Conservation (phyloP, 495 filamentous ascomycete species). For the Halenospora varia region DNA sequence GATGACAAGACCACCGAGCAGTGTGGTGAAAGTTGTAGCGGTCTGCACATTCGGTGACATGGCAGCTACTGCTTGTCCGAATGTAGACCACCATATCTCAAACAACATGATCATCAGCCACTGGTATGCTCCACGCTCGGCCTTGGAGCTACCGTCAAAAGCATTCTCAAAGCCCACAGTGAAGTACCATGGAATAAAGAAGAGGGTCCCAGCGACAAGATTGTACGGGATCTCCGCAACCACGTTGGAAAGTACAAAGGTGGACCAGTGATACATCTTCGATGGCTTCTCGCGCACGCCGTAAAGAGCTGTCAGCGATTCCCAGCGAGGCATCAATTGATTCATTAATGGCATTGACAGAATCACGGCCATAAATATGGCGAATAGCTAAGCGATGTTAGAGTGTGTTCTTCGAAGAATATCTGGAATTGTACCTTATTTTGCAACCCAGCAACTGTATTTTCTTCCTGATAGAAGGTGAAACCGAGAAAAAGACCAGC, state of each 20-base stretch:
- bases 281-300: conserved; percentile 80
- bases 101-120: conserved; percentile 51
- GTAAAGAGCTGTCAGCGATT: conserved; percentile 67
- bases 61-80: conserved; percentile 70
- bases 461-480: conserved; percentile 70
- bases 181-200: not conserved
- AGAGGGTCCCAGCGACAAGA: not conserved
- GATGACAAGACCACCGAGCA: conserved; percentile 56
- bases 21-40: conserved; percentile 58
- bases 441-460: conserved; percentile 69
- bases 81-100: conserved; percentile 64
- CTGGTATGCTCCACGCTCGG: too few species aligned
- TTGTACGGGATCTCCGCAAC: not conserved
- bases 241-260: conserved; percentile 62
- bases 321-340: not conserved
- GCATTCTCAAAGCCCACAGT: not conserved
- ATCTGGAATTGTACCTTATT: too few species aligned
- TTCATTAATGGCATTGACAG: not conserved
- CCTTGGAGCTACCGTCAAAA: not conserved
- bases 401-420: too few species aligned
- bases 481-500: conserved; percentile 75
- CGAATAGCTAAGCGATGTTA: too few species aligned
- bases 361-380: too few species aligned
- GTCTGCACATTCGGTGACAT: conserved; percentile 66
- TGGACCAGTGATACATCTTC: conserved; percentile 75